phyloP scores from a whole-genome alignment of 2,329 filamentous ascomycete genomes.

The Exophiala xenobiotica region DNA sequence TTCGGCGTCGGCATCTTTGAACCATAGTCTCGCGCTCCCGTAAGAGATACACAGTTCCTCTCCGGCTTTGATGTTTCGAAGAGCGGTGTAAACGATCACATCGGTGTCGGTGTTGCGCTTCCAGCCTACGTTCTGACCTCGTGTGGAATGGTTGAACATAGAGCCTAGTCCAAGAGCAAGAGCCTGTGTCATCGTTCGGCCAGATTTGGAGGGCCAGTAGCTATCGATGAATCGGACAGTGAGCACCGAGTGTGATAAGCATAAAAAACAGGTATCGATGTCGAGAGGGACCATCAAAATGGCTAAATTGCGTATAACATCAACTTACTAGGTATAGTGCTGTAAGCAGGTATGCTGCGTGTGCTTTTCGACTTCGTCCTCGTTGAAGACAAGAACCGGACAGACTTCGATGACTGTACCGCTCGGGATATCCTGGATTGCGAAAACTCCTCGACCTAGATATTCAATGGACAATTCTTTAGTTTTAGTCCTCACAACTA shows the following conservation, averaged over 20 bases:
- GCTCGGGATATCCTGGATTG: slow-evolving; percentile 27
- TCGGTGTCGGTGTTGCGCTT: slow-evolving; percentile 44
- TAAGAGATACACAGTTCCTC: slow-evolving; percentile 52
- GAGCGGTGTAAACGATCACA: slow-evolving; percentile 48
- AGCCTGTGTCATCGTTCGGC: slow-evolving; percentile 46
- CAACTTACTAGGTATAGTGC: slow-evolving; percentile 56
- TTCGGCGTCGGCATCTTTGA: slow-evolving; percentile 29
- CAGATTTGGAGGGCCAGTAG: slow-evolving; percentile 31
- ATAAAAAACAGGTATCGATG: neutral
- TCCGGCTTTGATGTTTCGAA: slow-evolving; percentile 47
- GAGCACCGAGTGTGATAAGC: neutral
- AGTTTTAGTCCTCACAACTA: too few relatives aligned
- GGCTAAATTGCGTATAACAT: too few relatives aligned
- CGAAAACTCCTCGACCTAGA: slow-evolving; percentile 34
- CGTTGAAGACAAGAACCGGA: slow-evolving; percentile 43
- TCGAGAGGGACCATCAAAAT: too few relatives aligned
- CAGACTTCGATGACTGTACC: slow-evolving; percentile 32
- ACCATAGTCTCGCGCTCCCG: slow-evolving; percentile 32
- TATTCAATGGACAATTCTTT: neutral
- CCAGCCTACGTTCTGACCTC: slow-evolving; percentile 54
- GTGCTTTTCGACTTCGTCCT: slow-evolving; percentile 45
- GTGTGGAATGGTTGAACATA: slow-evolving; percentile 56
- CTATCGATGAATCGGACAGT: slow-evolving; percentile 15
- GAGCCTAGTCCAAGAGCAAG: slow-evolving; percentile 54
- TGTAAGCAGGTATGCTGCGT: slow-evolving; percentile 49